Evolutionary conservation across 2,329 filamentous ascomycete genomes (phyloP).

Genomic region (Tricladium varicosporioides): DNA sequence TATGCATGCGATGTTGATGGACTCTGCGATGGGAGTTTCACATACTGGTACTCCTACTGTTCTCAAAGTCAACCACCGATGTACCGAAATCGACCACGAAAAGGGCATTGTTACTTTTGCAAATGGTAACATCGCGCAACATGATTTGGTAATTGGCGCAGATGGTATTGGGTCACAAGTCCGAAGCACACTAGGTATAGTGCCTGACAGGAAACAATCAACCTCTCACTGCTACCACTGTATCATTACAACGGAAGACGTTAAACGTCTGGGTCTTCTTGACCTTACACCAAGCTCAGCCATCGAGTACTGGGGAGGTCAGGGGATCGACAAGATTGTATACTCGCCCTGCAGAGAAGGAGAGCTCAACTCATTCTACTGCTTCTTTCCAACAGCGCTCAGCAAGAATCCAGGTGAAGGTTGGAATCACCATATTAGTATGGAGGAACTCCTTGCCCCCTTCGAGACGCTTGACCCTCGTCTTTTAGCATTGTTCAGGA

Average conservation of each 20-base stretch:
- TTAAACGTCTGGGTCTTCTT: conserved; percentile 22
- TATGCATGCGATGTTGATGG: conserved; percentile 67
- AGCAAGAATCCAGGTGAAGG: conserved; percentile 28
- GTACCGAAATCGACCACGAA: conserved; percentile 45
- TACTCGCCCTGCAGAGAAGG: conserved; percentile 39
- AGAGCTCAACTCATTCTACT: conserved; percentile 39
- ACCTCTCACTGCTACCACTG: conserved; percentile 40
- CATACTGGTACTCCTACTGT: conserved; percentile 53
- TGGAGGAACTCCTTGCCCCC: conserved; percentile 58
- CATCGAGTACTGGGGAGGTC: conserved; percentile 37
- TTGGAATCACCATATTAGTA: conserved; percentile 33
- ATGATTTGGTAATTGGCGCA: conserved; percentile 44
- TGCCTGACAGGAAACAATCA: conserved; percentile 34
- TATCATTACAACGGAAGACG: conserved; percentile 32
- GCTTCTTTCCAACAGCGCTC: conserved; percentile 35
- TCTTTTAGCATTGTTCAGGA: conserved; percentile 25
- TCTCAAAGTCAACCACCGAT: conserved; percentile 50
- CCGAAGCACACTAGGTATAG: conserved; percentile 57
- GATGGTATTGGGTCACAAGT: conserved; percentile 59
- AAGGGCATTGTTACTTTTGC: conserved; percentile 43
- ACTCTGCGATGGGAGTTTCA: conserved; percentile 53
- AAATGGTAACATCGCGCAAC: conserved; percentile 28
- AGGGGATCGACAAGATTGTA: conserved; percentile 41
- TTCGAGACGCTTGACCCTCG: conserved; percentile 56
- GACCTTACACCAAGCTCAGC: conserved; percentile 26